These are phyloP conservation scores for Aspergillus fumigatiaffinis DNA, from an alignment of 2,329 filamentous ascomycete genomes.

Conservation along the genomic window DNA sequence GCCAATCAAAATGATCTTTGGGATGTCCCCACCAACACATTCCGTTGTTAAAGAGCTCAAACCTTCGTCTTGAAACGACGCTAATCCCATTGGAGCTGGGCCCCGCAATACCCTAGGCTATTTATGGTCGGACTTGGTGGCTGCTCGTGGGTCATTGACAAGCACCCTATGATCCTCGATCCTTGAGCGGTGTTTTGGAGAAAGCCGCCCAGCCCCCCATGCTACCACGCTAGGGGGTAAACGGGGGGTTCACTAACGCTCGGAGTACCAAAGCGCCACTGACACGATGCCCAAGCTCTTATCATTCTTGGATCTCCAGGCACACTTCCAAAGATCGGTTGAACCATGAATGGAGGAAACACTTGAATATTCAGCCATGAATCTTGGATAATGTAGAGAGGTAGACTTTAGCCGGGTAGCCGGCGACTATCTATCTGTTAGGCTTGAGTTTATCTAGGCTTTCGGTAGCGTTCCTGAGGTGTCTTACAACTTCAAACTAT, in stretches of 20 bases:
- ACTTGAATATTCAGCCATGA: too few species aligned
- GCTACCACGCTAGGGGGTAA: neutral
- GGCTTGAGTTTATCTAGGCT: too few species aligned
- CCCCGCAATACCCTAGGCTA: constrained; percentile 6
- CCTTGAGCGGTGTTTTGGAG: constrained; percentile 4
- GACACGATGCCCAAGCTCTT: neutral
- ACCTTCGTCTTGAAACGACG: constrained; percentile 17
- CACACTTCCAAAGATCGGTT: neutral
- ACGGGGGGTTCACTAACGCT: too few species aligned
- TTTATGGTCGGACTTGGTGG: constrained; percentile 5
- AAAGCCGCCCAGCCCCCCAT: neutral
- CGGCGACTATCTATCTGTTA: too few species aligned
- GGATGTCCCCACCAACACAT: neutral
- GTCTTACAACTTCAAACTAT: too few species aligned
- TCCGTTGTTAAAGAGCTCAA: constrained; percentile 1
- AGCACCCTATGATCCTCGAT: constrained; percentile 4
- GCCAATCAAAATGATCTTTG: neutral
- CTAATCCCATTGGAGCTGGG: constrained; percentile 8
- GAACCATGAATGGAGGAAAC: neutral
- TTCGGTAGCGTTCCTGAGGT: too few species aligned
- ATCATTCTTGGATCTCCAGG: neutral
- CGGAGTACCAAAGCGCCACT: neutral
- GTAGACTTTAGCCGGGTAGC: too few species aligned
- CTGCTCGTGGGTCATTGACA: constrained; percentile 13
- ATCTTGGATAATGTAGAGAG: too few species aligned